Conservation (phyloP, 1,284 basidiomycete species). For the Ganoderma sinense region DNA sequence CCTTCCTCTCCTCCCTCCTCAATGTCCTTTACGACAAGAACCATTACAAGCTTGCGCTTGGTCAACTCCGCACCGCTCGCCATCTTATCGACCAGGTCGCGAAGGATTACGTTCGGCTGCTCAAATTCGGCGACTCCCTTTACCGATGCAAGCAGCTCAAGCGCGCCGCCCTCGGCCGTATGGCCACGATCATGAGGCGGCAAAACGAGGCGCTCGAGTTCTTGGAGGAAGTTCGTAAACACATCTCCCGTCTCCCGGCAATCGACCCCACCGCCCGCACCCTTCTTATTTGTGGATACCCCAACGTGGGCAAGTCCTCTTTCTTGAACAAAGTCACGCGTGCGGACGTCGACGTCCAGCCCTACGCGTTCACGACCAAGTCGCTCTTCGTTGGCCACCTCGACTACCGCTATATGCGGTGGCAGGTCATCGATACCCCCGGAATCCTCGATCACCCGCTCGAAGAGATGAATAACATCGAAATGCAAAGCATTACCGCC, state of each 20-base stretch:
- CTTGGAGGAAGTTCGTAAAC: slow-evolving; percentile 96
- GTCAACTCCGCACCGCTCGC: slow-evolving; percentile 91
- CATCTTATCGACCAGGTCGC: slow-evolving; percentile 96
- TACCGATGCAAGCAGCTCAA: slow-evolving; percentile 98
- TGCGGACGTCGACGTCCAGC: slow-evolving; percentile 97
- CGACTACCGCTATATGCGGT: slow-evolving; percentile 97
- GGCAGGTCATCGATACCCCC: slow-evolving; percentile 98
- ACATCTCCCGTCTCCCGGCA: slow-evolving; percentile 94
- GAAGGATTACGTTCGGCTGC: slow-evolving; percentile 93
- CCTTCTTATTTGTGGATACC: slow-evolving; percentile 95
- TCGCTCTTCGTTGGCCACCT: slow-evolving; percentile 96
- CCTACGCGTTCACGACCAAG: slow-evolving; percentile 98
- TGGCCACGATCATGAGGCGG: slow-evolving; percentile 97
- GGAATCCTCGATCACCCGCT: slow-evolving; percentile 93
- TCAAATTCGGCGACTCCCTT: slow-evolving; percentile 96
- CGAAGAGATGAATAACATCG: slow-evolving; percentile 99
- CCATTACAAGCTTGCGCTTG: slow-evolving; percentile 96
- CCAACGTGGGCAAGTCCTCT: slow-evolving; percentile 96
- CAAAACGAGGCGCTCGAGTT: slow-evolving; percentile 98
- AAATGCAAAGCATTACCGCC: slow-evolving; percentile 98
- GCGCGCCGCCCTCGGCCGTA: slow-evolving; percentile 92
- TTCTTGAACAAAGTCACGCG: slow-evolving; percentile 99
- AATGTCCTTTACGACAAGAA: slow-evolving; percentile 99
- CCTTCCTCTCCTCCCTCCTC: slow-evolving; percentile 92
- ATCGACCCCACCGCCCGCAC: slow-evolving; percentile 98